Evolutionary conservation across 345 rosid genomes (phyloP).

Genomic region (Melastoma malabathricum): DNA sequence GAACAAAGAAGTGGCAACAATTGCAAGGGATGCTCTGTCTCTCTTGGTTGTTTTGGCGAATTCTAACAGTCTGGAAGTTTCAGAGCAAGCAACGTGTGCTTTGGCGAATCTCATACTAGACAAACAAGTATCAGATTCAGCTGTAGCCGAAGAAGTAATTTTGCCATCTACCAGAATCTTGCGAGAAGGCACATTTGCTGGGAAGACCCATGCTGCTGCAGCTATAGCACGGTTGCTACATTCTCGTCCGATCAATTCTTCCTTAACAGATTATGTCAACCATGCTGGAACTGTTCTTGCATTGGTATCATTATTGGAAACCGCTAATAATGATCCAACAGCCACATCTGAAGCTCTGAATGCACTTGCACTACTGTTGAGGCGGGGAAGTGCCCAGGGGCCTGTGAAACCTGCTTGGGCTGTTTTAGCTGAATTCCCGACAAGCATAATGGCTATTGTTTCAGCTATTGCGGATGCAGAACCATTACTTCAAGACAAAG

Average conservation of each 20-base stretch:
- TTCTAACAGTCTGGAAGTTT: slow-evolving; percentile 68
- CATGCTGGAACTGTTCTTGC: slow-evolving; percentile 91
- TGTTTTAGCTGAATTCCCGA: slow-evolving; percentile 74
- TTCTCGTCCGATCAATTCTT: slow-evolving; percentile 47
- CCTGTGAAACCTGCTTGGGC: slow-evolving; percentile 82
- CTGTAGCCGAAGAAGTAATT: slow-evolving; percentile 64
- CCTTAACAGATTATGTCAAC: slow-evolving; percentile 76
- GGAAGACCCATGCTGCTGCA: slow-evolving; percentile 94
- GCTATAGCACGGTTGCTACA: slow-evolving; percentile 84
- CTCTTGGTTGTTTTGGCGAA: slow-evolving; percentile 58
- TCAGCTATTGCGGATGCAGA: slow-evolving; percentile 55
- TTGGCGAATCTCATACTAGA: slow-evolving; percentile 94
- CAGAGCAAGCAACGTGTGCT: slow-evolving; percentile 91
- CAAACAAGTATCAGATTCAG: slow-evolving; percentile 62
- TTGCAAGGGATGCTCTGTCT: slow-evolving; percentile 71
- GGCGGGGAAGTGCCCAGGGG: slow-evolving; percentile 35
- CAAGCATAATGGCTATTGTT: slow-evolving; percentile 73
- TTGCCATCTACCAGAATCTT: slow-evolving; percentile 85
- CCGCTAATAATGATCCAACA: slow-evolving; percentile 52
- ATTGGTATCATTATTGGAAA: slow-evolving; percentile 78
- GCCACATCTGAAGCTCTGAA: slow-evolving; percentile 75
- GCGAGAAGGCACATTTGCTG: slow-evolving; percentile 81
- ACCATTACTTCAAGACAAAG: slow-evolving; percentile 84
- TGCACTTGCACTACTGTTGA: slow-evolving; percentile 87
- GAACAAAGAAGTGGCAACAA: slow-evolving; percentile 80